A percentile compares a stretch with the other conserved stretches of the same genome.
Evolutionary conservation across 2,329 filamentous ascomycete species (phyloP).

Genomic region (Alternaria triticimaculans): DNA sequence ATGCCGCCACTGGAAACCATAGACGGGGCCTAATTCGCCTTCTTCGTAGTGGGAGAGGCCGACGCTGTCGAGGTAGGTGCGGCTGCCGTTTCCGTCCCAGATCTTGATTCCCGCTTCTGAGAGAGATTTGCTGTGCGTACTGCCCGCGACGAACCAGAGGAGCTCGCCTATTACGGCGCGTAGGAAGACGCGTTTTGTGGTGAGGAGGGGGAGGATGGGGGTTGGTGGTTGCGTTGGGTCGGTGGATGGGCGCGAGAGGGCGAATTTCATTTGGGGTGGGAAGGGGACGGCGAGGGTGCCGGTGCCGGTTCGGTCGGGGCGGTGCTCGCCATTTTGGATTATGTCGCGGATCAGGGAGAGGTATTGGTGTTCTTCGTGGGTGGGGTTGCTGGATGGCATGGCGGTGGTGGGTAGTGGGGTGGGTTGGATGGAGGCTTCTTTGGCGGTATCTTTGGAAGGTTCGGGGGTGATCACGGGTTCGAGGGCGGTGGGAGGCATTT

Average conservation of each 20-base stretch:
- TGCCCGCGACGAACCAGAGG: constrained; percentile 91
- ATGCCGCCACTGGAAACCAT: constrained; percentile 98
- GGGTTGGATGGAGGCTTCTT: constrained; percentile 26
- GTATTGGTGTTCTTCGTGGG: constrained; percentile 92
- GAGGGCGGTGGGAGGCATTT: constrained; percentile 38
- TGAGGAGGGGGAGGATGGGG: constrained; percentile 87
- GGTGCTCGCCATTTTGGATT: constrained; percentile 80
- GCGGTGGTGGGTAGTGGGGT: constrained; percentile 10
- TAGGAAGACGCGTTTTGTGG: constrained; percentile 95
- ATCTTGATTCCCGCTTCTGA: constrained; percentile 87
- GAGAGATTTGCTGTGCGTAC: constrained; percentile 79
- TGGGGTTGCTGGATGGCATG: constrained; percentile 19
- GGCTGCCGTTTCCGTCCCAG: constrained; percentile 96
- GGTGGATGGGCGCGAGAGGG: constrained; percentile 66
- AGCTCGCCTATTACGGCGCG: constrained; percentile 90
- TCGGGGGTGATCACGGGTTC: constrained; percentile 31
- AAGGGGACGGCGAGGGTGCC: constrained; percentile 91
- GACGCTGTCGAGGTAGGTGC: constrained; percentile 85
- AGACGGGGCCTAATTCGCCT: constrained; percentile 93
- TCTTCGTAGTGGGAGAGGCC: constrained; percentile 81
- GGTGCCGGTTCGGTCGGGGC: constrained; percentile 91
- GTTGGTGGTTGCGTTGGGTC: constrained; percentile 51
- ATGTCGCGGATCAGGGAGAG: constrained; percentile 88
- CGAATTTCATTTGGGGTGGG: constrained; percentile 84
- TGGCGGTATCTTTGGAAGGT: constrained; percentile 26